A percentile compares a stretch with the other conserved stretches of the same genome.
phyloP scores from a whole-genome alignment of 2,329 filamentous ascomycete genomes.

The Furcasterigmium furcatum region DNA sequence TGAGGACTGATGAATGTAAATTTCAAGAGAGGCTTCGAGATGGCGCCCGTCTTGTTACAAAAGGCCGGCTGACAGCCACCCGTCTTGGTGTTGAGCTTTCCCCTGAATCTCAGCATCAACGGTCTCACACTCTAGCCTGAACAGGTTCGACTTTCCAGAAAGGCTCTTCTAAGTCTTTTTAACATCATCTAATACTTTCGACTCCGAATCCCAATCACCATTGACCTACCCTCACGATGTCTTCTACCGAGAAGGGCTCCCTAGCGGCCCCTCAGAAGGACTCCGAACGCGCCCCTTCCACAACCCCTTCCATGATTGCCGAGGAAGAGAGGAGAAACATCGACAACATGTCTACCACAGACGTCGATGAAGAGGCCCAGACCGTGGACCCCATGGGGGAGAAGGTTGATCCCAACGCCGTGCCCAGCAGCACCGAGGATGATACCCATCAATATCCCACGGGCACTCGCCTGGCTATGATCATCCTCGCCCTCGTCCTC shows the following conservation, averaged over 20 bases:
- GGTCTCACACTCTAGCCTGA: too few species aligned
- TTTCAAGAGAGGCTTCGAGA: too few species aligned
- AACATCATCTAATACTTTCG: too few species aligned
- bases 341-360: conserved; percentile 4
- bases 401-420: conserved; percentile 2
- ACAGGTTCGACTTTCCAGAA: too few species aligned
- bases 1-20: too few species aligned
- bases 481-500: conserved; percentile 42
- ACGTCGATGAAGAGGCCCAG: conserved; percentile 9
- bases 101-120: too few species aligned
- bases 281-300: conserved; percentile 7
- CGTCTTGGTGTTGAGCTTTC: too few species aligned
- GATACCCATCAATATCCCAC: conserved; percentile 29
- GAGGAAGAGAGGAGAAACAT: conserved; percentile 7
- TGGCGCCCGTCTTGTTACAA: too few species aligned
- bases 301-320: conserved; percentile 5
- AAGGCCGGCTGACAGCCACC: too few species aligned
- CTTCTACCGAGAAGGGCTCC: neutral
- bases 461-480: conserved; percentile 34
- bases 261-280: conserved; percentile 1
- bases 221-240: neutral
- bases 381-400: neutral
- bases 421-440: conserved; percentile 12
- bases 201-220: neutral
- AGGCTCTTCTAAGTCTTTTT: too few species aligned